phyloP scores from a whole-genome alignment of 495 filamentous ascomycete genomes.

The Xylaria cubensis region DNA sequence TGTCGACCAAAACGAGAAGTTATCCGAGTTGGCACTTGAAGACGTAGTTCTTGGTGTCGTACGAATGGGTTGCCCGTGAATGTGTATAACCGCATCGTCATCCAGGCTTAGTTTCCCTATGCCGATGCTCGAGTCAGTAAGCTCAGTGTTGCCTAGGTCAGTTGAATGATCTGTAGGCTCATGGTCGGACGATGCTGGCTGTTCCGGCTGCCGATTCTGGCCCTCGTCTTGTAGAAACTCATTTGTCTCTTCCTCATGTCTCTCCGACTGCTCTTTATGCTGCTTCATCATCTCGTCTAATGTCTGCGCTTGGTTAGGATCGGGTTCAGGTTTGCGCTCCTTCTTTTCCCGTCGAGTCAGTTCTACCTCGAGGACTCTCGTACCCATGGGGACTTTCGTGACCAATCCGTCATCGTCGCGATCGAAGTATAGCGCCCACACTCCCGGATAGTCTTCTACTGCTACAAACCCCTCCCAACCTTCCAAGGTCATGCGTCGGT shows the following conservation, averaged over 20 bases:
- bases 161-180: not conserved
- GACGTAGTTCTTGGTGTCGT: conserved; percentile 20
- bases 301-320: conserved; percentile 35
- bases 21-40: conserved; percentile 37
- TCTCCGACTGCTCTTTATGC: conserved; percentile 37
- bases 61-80: not conserved
- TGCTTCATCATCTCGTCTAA: conserved; percentile 41
- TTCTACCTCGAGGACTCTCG: conserved; percentile 46
- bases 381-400: conserved; percentile 44
- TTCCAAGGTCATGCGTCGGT: conserved; percentile 61
- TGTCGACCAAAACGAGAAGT: conserved; percentile 39
- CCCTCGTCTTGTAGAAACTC: conserved; percentile 24
- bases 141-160: not conserved
- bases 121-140: not conserved
- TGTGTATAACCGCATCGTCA: not conserved
- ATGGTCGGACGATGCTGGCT: conserved; percentile 17
- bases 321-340: conserved; percentile 42
- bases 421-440: conserved; percentile 56
- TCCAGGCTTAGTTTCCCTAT: conserved; percentile 32
- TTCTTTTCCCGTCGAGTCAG: conserved; percentile 48
- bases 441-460: conserved; percentile 45
- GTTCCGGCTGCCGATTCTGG: not conserved
- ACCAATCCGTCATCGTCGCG: conserved; percentile 51
- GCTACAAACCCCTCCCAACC: conserved; percentile 55
- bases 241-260: conserved; percentile 34